Percentiles rank a stretch among this genome's conserved stretches.
Conservation (phyloP, 768 basidiomycete genomes). For the Stropharia rugosoannulata region DNA sequence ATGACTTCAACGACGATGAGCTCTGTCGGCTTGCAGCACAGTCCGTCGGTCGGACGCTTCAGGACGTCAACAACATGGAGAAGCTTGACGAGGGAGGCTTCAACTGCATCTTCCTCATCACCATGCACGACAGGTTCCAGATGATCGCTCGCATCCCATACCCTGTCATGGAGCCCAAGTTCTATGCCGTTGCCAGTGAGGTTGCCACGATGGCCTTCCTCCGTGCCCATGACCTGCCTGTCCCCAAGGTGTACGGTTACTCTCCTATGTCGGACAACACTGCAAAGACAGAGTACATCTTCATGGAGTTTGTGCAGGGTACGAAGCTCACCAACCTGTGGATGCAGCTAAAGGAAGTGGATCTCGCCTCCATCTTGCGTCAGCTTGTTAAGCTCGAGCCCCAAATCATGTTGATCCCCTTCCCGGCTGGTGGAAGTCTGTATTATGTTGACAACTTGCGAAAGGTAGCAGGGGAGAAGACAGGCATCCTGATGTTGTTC, state of each 20-base stretch:
- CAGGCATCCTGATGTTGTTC: conserved; percentile 20
- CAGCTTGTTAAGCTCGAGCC: conserved; percentile 40
- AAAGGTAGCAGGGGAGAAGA: conserved; percentile 23
- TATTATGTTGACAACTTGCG: conserved; percentile 39
- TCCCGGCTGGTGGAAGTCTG: conserved; percentile 44
- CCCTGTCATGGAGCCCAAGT: conserved; percentile 24
- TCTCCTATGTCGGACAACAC: conserved; percentile 18
- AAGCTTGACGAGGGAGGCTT: conserved; percentile 46
- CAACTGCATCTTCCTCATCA: conserved; percentile 35
- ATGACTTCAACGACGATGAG: conserved; percentile 37
- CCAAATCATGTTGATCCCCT: conserved; percentile 38
- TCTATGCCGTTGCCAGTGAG: conserved; percentile 8
- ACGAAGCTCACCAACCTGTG: conserved; percentile 32
- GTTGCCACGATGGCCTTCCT: conserved; percentile 16
- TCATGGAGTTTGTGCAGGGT: conserved; percentile 36
- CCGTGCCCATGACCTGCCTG: conserved; percentile 9
- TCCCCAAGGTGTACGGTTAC: conserved; percentile 13
- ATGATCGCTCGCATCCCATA: conserved; percentile 35
- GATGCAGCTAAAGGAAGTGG: conserved; percentile 24
- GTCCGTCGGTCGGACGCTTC: conserved; percentile 34
- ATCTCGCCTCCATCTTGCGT: conserved; percentile 32
- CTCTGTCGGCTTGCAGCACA: conserved; percentile 42
- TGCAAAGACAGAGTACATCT: conserved; percentile 32
- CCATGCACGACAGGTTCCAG: conserved; percentile 29
- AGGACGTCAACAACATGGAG: conserved; percentile 31